Percentiles rank a stretch among this genome's conserved stretches.
phyloP scores from a whole-genome alignment of 2,329 filamentous ascomycete species.

The Trichoderma sp. region DNA sequence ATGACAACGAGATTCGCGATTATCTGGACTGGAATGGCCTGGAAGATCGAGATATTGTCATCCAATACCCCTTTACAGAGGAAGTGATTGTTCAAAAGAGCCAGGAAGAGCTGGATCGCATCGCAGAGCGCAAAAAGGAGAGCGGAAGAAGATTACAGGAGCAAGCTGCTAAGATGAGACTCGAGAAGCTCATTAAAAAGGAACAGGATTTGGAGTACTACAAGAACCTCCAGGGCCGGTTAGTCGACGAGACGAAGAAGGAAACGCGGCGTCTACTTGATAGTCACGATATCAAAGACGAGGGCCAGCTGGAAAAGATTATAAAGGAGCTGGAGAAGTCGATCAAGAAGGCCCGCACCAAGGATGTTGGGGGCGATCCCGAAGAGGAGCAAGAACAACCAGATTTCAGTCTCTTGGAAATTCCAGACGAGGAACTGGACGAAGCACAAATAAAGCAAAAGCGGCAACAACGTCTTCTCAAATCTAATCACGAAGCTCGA shows the following conservation, averaged over 20 bases:
- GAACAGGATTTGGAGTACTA: constrained; percentile 95
- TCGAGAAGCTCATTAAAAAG: constrained; percentile 94
- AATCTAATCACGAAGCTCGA: constrained; percentile 91
- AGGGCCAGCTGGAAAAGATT: constrained; percentile 77
- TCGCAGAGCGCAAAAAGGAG: constrained; percentile 93
- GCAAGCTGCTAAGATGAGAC: constrained; percentile 94
- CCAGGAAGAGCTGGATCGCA: constrained; percentile 85
- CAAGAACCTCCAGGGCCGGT: constrained; percentile 73
- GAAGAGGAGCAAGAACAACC: constrained; percentile 81
- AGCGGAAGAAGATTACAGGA: constrained; percentile 89
- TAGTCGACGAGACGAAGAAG: constrained; percentile 83
- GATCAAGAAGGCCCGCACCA: constrained; percentile 86
- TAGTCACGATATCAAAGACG: constrained; percentile 88
- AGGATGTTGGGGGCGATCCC: constrained; percentile 81
- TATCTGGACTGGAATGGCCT: constrained; percentile 91
- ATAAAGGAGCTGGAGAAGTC: constrained; percentile 89
- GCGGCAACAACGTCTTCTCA: constrained; percentile 86
- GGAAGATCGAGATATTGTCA: constrained; percentile 82
- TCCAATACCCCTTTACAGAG: constrained; percentile 93
- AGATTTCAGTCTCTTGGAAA: constrained; percentile 83
- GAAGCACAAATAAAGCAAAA: constrained; percentile 91
- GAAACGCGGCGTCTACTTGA: constrained; percentile 85
- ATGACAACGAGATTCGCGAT: constrained; percentile 71
- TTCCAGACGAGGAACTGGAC: constrained; percentile 89
- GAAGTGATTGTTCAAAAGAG: constrained; percentile 89